Base-by-base conservation (phyloP, 192 early-diverging fungal genomes). In the Gryganskiella cystojenkinii region DNA sequence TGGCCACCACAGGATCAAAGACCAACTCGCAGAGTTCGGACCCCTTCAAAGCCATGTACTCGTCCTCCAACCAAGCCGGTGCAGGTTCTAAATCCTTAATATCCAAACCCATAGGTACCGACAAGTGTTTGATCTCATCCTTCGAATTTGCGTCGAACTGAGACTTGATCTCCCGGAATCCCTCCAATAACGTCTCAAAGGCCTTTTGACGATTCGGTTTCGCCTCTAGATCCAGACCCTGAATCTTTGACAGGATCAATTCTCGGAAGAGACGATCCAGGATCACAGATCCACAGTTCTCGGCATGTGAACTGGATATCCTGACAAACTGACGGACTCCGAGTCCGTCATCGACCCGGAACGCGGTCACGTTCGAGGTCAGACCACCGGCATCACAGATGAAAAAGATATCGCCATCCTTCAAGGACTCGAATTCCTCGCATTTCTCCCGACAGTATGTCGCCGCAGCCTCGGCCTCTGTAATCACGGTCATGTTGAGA, bases 381-480 rank as follows among this genome's bases (percentile, higher is more conserved):
- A 78, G 52, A 44, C 83, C 84, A 19, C 85, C 85, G 11, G 85
- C 85, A 46, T 86, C 85, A 47, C 83, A 86, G 47, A 86, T 82
- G 81, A 86, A 84, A 56, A 86, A 86, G 43, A 80, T 81, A 27
- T 86, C 85, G 13, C 81, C 81, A 60, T 84, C 70, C 42, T 66
- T 71, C 58, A 86, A 67, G 17, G 61, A 55, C 42, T 80, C 76
- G 53, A 86, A 86, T n/a, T 82, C 70, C 17, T 86, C 83, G 42
- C 85, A 84, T 17, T 82, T 82, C 28, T 82, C 81, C 42, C 83
- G 83, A 61, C 85, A 86, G 43, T 86, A 86, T 8, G 83, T 80
- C 10, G 85, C 85, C 7, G 85, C 85, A 7, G 85, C 85, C 64
- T 86, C 85, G 2, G 85, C 83, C 58, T 86, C 85, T 3, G 70